Evolutionary conservation across 2,329 filamentous ascomycete genomes (phyloP), one percentile per base, ranked within the genome.

Genomic region (Sclerotinia borealis): DNA sequence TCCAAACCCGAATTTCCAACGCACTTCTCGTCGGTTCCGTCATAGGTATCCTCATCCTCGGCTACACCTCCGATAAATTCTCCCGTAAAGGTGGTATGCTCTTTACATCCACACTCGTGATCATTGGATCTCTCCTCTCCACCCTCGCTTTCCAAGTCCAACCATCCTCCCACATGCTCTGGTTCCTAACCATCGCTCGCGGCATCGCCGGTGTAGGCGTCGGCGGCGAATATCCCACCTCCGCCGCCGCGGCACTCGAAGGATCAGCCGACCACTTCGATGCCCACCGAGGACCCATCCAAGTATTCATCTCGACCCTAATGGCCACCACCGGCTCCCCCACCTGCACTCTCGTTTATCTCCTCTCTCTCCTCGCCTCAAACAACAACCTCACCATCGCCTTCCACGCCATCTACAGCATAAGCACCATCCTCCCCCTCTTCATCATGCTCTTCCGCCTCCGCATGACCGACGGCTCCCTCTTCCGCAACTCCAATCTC

Each of bases 161-260:
- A 0, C 63, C 66, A 7, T 41, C 66, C 4, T 49, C 67, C 9
- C 72, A 75, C 17, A 75, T 77, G 73, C 65, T 77, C 9, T 77
- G 75, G 75, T 77, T 70, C 62, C 72, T 77, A 45, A 74, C 75
- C 10, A 65, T 76, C 1, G 75, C 74, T 8, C 73, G 76, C 4
- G 76, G 75, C 0, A 75, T 76, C 34, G 71, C 73, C 34, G 76
- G 76, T 0, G 75, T 77, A 15, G 76, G 75, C 4, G 75, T 76
- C 4, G 75, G 75, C 0, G 75, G 75, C 4, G 75, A 77, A 67
- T 76, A 76, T 63, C 75, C 75, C 34, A 72, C 74, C 0, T 74
- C 74, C n/a, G 75, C 75, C 3, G 74, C 75, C 1, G 75, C 75
- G 2, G 75, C 74, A 0, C 66, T 76, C 7, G 75, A 76, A 61